Base-by-base conservation (phyloP, 768 basidiomycete genomes). In the Termitomyces sp. region DNA sequence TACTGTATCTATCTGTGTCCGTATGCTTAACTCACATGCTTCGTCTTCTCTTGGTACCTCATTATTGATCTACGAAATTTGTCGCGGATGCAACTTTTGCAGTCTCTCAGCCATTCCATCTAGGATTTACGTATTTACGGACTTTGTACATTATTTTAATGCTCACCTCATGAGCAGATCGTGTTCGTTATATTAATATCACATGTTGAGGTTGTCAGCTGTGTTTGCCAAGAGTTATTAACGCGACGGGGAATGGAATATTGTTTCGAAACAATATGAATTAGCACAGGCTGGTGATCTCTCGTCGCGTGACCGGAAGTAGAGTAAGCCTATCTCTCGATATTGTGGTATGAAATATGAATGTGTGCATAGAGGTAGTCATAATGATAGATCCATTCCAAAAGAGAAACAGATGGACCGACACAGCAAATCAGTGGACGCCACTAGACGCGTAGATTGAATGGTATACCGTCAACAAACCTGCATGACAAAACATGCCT, bases 1-100 rank as follows among this genome's bases (percentile, higher is more conserved):
- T n/a, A 32, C 36, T 63, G 62, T 63, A 63, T 63, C 53, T 53
- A 28, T 55, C 59, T 53, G 11, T 62, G 54, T 57, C 41, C 49
- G 57, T 54, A 48, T 47, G 48, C 44, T 51, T 41, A 26, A 28
- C 55, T 48, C 32, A 13, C 18, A 6, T 28, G 28, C n/a, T 28
- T 11, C 3, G 10, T 26, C 26, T 11, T 28, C 3, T 18, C 11
- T 33, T 40, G 9, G 35, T 35, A 8, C 24, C 16, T 36, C 26
- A n/a, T 41, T 20, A n/a, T n/a, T 40, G 40, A 52, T 58, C 32
- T 35, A 49, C 33, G 46, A 48, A 22, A 14, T 43, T 41, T 33
- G 35, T 18, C 49, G 41, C n/a, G 44, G 38, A 54, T 24, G 38
- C 26, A 26, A 24, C 20, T 9, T 35, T 38, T 26, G 16, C 8